phyloP scores from a whole-genome alignment of 805 yeast genomes.

The Schizosaccharomyces japonicus region DNA sequence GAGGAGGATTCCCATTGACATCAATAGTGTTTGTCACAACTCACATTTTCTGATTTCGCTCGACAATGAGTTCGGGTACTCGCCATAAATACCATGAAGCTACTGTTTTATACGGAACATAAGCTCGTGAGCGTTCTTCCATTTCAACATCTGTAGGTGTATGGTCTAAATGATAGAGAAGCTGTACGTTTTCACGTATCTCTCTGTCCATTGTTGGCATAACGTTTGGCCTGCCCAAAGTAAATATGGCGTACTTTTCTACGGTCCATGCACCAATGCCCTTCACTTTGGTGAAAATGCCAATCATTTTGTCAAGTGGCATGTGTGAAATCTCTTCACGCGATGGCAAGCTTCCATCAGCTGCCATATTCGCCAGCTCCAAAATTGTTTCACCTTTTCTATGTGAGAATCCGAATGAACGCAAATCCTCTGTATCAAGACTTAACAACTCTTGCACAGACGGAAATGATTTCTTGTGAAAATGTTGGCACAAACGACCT shows the following conservation, averaged over 20 bases:
- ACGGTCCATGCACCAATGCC: background rate
- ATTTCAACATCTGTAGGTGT: background rate
- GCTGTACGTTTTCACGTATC: background rate
- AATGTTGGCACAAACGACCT: background rate
- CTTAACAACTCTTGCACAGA: background rate
- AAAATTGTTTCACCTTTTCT: background rate
- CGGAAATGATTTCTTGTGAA: background rate
- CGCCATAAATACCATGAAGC: slow-evolving; percentile 1
- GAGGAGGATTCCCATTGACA: too few relatives aligned
- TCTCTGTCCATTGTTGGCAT: background rate
- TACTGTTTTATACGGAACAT: background rate
- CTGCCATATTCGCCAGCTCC: background rate
- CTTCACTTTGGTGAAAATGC: background rate
- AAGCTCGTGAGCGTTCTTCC: background rate
- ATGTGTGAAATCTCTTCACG: background rate
- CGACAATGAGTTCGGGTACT: background rate
- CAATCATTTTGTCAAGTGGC: background rate
- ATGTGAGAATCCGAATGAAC: background rate
- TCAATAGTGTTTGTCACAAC: too few relatives aligned
- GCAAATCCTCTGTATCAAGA: background rate
- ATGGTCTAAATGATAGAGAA: background rate
- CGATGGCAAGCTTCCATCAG: background rate
- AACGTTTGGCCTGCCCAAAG: background rate
- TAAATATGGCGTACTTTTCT: background rate
- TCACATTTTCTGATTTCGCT: too few relatives aligned